Percentiles rank a stretch among this genome's conserved stretches.
Conservation (phyloP, 768 basidiomycete species). For the Psilocybe sp. region DNA sequence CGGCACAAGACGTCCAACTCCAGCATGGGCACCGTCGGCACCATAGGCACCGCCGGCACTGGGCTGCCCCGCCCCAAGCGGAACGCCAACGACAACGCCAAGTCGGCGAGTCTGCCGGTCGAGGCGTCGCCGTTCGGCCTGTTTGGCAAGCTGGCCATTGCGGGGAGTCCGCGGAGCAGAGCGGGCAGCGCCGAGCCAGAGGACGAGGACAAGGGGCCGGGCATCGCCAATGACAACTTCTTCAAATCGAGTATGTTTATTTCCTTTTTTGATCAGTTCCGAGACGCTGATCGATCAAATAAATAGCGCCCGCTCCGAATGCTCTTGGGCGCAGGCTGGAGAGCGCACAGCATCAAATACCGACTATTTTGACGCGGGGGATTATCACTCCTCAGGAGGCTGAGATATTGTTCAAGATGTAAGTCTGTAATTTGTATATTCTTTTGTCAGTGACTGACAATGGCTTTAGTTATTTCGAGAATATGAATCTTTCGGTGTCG, state of each 20-base stretch:
- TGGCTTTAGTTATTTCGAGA: constrained; percentile 60
- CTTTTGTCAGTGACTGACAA: not conserved
- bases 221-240: constrained; percentile 66
- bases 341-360: constrained; percentile 45
- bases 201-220: constrained; percentile 50
- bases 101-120: constrained; percentile 56
- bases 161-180: constrained; percentile 31
- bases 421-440: constrained; percentile 13
- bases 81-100: constrained; percentile 34
- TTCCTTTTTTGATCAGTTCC: not conserved
- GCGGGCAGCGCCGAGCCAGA: constrained; percentile 36
- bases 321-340: constrained; percentile 36
- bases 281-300: constrained; percentile 2
- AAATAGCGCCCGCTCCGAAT: constrained; percentile 38
- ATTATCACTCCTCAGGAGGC: constrained; percentile 65
- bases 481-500: constrained; percentile 77
- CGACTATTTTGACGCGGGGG: constrained; percentile 62
- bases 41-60: constrained; percentile 18
- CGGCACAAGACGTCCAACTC: constrained; percentile 36
- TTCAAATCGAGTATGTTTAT: constrained; percentile 56
- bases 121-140: constrained; percentile 72
- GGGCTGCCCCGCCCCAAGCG: constrained; percentile 33
- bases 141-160: constrained; percentile 63
- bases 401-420: constrained; percentile 74
- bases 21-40: constrained; percentile 34